Conservation (phyloP, 2,329 filamentous ascomycete genomes). For the Cylindrodendrum hubeiense region DNA sequence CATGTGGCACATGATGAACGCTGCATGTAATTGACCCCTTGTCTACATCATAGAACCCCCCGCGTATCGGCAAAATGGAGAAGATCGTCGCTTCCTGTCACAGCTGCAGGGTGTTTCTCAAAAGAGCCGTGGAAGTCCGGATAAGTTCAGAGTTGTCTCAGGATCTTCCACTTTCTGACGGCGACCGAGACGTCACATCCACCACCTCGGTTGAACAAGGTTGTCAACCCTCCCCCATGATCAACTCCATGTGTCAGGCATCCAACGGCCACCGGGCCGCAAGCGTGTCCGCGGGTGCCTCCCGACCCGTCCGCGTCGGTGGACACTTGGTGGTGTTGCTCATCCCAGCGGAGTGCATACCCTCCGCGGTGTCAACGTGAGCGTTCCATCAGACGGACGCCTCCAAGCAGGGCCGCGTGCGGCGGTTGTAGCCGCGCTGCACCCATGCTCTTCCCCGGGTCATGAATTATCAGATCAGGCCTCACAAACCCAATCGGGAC, state of each 20-base stretch:
- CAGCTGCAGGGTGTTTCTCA: neutral
- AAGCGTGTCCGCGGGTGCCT: neutral
- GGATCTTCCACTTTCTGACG: constrained; percentile 3
- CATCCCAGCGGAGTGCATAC: neutral
- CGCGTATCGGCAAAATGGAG: constrained; percentile 18
- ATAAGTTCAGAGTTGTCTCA: constrained; percentile 14
- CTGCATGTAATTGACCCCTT: neutral
- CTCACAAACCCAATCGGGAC: constrained; percentile 12
- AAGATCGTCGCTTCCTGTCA: neutral
- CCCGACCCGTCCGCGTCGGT: constrained; percentile 1
- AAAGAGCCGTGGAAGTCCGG: constrained; percentile 13
- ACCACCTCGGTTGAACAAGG: constrained; percentile 17
- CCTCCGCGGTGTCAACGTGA: constrained; percentile 1
- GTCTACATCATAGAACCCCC: constrained; percentile 11
- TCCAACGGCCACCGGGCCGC: constrained; percentile 19
- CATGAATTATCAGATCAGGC: neutral
- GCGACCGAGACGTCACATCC: constrained; percentile 11
- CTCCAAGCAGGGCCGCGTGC: constrained; percentile 12
- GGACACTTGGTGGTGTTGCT: constrained; percentile 9
- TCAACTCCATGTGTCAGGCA: constrained; percentile 23
- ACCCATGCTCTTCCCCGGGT: constrained; percentile 9
- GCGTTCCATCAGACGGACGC: constrained; percentile 5
- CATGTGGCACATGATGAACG: constrained; percentile 6
- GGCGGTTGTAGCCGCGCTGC: constrained; percentile 11
- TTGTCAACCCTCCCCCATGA: constrained; percentile 11